Evolutionary conservation across 768 basidiomycete genomes (phyloP).

Genomic region (Steccherinum ochraceum): DNA sequence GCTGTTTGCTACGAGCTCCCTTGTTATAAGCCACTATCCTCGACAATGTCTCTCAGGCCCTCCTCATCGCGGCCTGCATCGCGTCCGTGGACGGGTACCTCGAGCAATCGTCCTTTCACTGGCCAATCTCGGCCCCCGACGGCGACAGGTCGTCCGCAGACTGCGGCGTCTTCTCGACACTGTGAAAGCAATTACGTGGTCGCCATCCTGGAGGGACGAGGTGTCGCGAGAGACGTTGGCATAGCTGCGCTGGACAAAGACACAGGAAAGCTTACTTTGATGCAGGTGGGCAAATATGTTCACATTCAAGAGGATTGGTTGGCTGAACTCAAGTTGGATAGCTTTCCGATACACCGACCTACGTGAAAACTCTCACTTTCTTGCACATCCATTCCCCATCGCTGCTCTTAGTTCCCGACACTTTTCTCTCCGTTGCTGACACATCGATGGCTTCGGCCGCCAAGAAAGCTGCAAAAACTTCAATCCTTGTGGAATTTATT

Average conservation of each 20-base stretch:
- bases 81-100: slow-evolving; percentile 19
- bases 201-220: slow-evolving; percentile 71
- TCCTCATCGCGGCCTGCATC: slow-evolving; percentile 1
- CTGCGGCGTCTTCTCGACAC: slow-evolving; percentile 49
- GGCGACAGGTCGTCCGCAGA: slow-evolving; percentile 54
- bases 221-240: slow-evolving; percentile 78
- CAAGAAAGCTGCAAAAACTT: slow-evolving; percentile 41
- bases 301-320: neutral
- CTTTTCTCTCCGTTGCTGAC: slow-evolving; percentile 60
- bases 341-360: slow-evolving; percentile 84
- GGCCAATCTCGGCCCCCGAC: slow-evolving; percentile 50
- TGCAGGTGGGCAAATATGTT: slow-evolving; percentile 52
- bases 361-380: slow-evolving; percentile 83
- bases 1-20: too few relatives aligned
- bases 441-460: slow-evolving; percentile 35
- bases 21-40: too few relatives aligned
- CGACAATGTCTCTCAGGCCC: too few relatives aligned
- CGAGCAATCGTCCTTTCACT: slow-evolving; percentile 42
- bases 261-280: slow-evolving; percentile 66
- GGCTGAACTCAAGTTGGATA: slow-evolving; percentile 22
- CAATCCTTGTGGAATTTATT: slow-evolving; percentile 66
- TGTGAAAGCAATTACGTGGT: slow-evolving; percentile 63
- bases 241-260: slow-evolving; percentile 81
- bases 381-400: slow-evolving; percentile 72
- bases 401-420: slow-evolving; percentile 77